phyloP scores from a whole-genome alignment of 83 land plant genomes.

The Isoetes engelmannii region DNA sequence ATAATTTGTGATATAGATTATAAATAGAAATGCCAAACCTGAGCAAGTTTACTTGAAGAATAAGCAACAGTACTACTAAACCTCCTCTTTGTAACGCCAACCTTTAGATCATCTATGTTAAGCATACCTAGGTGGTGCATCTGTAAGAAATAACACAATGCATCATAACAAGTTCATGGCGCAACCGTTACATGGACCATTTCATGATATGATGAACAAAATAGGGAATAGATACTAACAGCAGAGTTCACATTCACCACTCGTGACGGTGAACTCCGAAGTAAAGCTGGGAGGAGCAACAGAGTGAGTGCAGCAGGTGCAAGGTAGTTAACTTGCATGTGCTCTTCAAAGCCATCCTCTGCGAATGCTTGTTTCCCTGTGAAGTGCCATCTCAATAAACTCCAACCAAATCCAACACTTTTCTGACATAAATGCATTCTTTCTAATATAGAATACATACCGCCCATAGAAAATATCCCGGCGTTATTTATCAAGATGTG shows the following conservation, averaged over 20 bases:
- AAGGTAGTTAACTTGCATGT: conserved; percentile 94
- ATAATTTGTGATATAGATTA: background rate
- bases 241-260: conserved; percentile 82
- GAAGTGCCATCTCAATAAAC: background rate
- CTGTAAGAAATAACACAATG: conserved; percentile 23
- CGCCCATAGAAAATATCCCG: conserved; percentile 84
- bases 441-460: conserved; percentile 30
- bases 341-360: conserved; percentile 82
- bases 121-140: conserved; percentile 68
- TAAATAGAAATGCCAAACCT: conserved; percentile 37
- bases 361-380: conserved; percentile 73
- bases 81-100: conserved; percentile 52
- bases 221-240: conserved; percentile 41
- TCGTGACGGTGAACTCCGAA: conserved; percentile 77
- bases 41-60: conserved; percentile 70
- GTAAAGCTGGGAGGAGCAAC: conserved; percentile 77
- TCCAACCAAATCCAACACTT: background rate
- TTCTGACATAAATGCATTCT: background rate
- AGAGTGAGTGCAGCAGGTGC: conserved; percentile 81
- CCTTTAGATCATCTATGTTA: conserved; percentile 66
- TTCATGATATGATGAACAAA: background rate
- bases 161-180: background rate
- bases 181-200: background rate
- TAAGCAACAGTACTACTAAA: conserved; percentile 57
- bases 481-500: conserved; percentile 90